These are phyloP conservation scores for Centaurea solstitialis DNA, from an alignment of 129 eudicot genomes.

Conservation along the genomic window DNA sequence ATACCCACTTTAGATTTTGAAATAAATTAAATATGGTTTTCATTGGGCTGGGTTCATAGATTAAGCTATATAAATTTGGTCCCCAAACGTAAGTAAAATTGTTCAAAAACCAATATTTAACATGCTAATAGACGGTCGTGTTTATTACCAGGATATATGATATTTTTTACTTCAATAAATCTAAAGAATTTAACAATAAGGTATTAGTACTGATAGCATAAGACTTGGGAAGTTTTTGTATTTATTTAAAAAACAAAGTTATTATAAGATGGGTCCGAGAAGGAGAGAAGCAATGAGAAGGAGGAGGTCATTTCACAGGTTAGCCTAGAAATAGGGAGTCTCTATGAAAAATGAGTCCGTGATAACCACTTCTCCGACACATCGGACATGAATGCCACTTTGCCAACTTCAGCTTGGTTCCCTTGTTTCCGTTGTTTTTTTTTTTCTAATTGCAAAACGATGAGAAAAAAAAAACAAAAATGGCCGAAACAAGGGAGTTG, in stretches of 20 bases:
- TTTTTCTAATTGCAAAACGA: constrained; percentile 15
- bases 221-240: not conserved
- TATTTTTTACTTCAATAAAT: too few species aligned
- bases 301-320: not conserved
- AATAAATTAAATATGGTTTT: too few species aligned
- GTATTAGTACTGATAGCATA: not conserved
- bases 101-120: too few species aligned
- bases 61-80: too few species aligned
- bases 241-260: not conserved
- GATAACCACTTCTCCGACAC: constrained; percentile 24
- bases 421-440: constrained; percentile 4
- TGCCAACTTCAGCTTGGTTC: constrained; percentile 21
- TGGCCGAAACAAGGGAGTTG: constrained; percentile 16
- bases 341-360: not conserved
- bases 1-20: too few species aligned
- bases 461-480: constrained; percentile 14
- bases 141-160: too few species aligned
- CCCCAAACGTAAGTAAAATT: too few species aligned
- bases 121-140: too few species aligned
- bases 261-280: not conserved
- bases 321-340: not conserved
- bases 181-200: too few species aligned
- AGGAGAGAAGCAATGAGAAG: not conserved
- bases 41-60: too few species aligned
- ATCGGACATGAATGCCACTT: constrained; percentile 25